phyloP scores from a whole-genome alignment of 2,329 filamentous ascomycete genomes.

The Chrysoporthe deuterocubensis region DNA sequence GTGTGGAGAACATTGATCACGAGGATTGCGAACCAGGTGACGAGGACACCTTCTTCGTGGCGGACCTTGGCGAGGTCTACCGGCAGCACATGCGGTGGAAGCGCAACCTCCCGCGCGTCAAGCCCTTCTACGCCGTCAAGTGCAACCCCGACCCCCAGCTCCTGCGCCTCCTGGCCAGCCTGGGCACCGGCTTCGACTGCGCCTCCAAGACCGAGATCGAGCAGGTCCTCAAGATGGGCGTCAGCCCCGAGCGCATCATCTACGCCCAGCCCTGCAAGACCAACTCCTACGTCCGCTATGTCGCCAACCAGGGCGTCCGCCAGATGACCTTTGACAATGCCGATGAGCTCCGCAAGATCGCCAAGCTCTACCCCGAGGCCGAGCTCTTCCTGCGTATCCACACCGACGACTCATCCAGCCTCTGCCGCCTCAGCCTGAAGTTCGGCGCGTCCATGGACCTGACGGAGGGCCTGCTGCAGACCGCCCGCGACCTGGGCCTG shows the following conservation, averaged over 20 bases:
- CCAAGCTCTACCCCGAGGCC: conserved; percentile 84
- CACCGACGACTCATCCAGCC: conserved; percentile 92
- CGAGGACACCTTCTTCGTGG: conserved; percentile 98
- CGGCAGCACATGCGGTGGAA: conserved; percentile 99
- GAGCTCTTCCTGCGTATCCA: conserved; percentile 93
- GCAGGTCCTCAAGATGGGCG: conserved; percentile 79
- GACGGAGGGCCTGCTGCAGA: conserved; percentile 73
- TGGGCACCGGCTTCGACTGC: conserved; percentile 97
- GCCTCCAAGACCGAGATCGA: conserved; percentile 98
- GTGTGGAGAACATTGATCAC: conserved; percentile 81
- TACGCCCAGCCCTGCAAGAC: conserved; percentile 99
- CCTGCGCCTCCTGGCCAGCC: conserved; percentile 80
- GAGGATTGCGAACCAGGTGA: conserved; percentile 89
- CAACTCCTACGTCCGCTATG: conserved; percentile 94
- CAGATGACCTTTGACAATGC: conserved; percentile 99
- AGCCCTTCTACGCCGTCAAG: conserved; percentile 98
- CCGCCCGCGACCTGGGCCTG: conserved; percentile 81
- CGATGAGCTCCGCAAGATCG: conserved; percentile 98
- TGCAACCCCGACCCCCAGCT: conserved; percentile 95
- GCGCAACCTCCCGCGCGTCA: conserved; percentile 86
- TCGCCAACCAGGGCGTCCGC: conserved; percentile 81
- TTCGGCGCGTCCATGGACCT: conserved; percentile 90
- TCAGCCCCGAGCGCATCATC: conserved; percentile 90
- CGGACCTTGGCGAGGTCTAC: conserved; percentile 97
- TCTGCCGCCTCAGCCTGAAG: conserved; percentile 96